phyloP scores from a whole-genome alignment of 495 filamentous ascomycete species.

The Podospora anserina region DNA sequence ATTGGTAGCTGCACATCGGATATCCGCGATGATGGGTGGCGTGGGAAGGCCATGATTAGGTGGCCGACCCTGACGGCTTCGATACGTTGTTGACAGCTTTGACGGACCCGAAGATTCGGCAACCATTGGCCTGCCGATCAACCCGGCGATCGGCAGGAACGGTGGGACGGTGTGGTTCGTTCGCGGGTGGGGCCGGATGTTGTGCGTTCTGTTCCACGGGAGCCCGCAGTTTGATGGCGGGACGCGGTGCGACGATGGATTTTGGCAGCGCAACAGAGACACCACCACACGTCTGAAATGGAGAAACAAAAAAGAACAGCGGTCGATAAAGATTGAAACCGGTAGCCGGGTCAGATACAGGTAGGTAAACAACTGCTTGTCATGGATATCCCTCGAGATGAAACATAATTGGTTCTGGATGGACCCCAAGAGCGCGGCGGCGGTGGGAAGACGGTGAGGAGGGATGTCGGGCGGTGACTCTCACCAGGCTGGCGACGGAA shows the following conservation, averaged over 20 bases:
- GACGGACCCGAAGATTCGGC: constrained; percentile 9
- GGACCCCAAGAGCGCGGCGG: constrained; percentile 6
- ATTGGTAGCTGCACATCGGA: constrained; percentile 29
- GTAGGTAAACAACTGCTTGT: constrained; percentile 10
- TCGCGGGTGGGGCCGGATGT: constrained; percentile 13
- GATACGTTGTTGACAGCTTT: constrained; percentile 8
- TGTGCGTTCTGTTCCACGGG: constrained; percentile 12
- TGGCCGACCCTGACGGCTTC: not conserved
- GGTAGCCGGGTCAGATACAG: not conserved
- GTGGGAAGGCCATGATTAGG: constrained; percentile 23
- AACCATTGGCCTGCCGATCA: constrained; percentile 25
- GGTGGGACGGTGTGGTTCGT: constrained; percentile 22
- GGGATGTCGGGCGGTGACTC: not conserved
- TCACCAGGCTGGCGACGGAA: constrained; percentile 1
- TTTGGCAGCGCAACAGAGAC: not conserved
- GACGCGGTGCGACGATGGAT: not conserved
- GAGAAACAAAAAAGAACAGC: not conserved
- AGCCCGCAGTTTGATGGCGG: constrained; percentile 18
- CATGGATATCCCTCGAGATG: constrained; percentile 10
- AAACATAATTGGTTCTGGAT: constrained; percentile 17
- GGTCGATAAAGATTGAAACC: not conserved
- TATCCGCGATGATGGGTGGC: constrained; percentile 12
- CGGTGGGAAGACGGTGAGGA: not conserved
- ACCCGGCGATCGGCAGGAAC: constrained; percentile 33
- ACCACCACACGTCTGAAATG: not conserved